A percentile compares a stretch with the other conserved stretches of the same genome.
Conservation (phyloP, 2,329 filamentous ascomycete genomes). For the Cytospora chrysosperma region DNA sequence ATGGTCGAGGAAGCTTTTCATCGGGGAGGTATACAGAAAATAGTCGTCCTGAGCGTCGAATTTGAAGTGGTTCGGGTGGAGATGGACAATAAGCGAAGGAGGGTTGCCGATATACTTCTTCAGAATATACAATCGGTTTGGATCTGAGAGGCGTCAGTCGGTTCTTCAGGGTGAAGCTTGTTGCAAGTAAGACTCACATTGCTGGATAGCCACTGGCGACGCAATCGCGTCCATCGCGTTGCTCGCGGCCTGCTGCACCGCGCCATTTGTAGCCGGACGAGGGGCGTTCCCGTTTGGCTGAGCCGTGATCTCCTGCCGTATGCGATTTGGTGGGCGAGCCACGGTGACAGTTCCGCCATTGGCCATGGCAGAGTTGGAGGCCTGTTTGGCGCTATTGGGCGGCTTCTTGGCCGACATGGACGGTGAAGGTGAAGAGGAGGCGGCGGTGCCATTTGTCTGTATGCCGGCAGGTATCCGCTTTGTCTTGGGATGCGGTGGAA, state of each 20-base stretch:
- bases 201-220: constrained; percentile 42
- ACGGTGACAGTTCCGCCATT: constrained; percentile 47
- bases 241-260: constrained; percentile 11
- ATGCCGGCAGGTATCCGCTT: constrained; percentile 67
- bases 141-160: constrained; percentile 17
- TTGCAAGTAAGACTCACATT: constrained; percentile 29
- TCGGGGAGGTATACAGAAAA: constrained; percentile 89
- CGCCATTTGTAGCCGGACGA: constrained; percentile 17
- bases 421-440: constrained; percentile 60
- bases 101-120: constrained; percentile 51
- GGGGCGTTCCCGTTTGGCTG: constrained; percentile 11
- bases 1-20: constrained; percentile 79
- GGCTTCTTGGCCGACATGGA: constrained; percentile 57
- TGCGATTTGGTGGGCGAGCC: constrained; percentile 54
- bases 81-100: constrained; percentile 82
- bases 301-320: constrained; percentile 50
- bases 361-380: constrained; percentile 43
- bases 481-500: constrained; percentile 50
- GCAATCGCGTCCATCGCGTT: constrained; percentile 11
- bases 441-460: constrained; percentile 61
- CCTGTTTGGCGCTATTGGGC: constrained; percentile 48
- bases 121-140: constrained; percentile 40
- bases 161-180: neutral
- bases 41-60: constrained; percentile 94
- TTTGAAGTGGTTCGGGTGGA: constrained; percentile 82